Conservation (phyloP, 2,329 filamentous ascomycete genomes). For the Fusarium heterosporum region DNA sequence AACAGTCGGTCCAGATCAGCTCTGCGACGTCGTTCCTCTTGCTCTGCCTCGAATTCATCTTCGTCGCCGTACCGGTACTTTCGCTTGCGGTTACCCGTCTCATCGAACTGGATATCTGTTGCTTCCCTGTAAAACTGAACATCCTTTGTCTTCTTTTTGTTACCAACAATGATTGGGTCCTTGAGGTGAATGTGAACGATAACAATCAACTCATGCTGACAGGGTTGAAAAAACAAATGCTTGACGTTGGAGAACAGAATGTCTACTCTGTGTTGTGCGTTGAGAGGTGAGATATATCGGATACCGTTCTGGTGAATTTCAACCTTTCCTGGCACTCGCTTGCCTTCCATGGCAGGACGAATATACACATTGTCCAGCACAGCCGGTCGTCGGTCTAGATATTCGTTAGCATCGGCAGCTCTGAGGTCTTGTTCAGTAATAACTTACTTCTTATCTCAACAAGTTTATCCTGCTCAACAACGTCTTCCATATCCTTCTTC, state of each 20-base stretch:
- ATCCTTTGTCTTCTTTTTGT: slow-evolving; percentile 98
- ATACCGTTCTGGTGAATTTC: slow-evolving; percentile 99
- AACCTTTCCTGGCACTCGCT: slow-evolving; percentile 93
- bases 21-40: slow-evolving; percentile 91
- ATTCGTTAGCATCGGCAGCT: slow-evolving; percentile 54
- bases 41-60: slow-evolving; percentile 98
- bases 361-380: slow-evolving; percentile 96
- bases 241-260: slow-evolving; percentile 98
- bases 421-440: background rate
- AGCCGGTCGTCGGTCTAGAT: slow-evolving; percentile 84
- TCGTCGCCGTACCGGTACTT: slow-evolving; percentile 98
- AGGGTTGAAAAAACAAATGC: slow-evolving; percentile 98
- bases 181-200: slow-evolving; percentile 98
- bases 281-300: slow-evolving; percentile 86
- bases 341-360: slow-evolving; percentile 93
- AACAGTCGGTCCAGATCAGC: slow-evolving; percentile 96
- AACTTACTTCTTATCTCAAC: slow-evolving; percentile 88
- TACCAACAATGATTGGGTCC: slow-evolving; percentile 97
- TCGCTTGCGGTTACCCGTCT: slow-evolving; percentile 96
- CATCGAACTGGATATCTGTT: slow-evolving; percentile 98
- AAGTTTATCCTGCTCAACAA: slow-evolving; percentile 98
- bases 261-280: slow-evolving; percentile 86
- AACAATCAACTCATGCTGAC: slow-evolving; percentile 94
- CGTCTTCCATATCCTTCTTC: slow-evolving; percentile 99
- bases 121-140: slow-evolving; percentile 98